Percentiles rank a stretch among this genome's conserved stretches.
Evolutionary conservation across 306 rosid species (phyloP).

Genomic region (Pyrus bretschneideri): DNA sequence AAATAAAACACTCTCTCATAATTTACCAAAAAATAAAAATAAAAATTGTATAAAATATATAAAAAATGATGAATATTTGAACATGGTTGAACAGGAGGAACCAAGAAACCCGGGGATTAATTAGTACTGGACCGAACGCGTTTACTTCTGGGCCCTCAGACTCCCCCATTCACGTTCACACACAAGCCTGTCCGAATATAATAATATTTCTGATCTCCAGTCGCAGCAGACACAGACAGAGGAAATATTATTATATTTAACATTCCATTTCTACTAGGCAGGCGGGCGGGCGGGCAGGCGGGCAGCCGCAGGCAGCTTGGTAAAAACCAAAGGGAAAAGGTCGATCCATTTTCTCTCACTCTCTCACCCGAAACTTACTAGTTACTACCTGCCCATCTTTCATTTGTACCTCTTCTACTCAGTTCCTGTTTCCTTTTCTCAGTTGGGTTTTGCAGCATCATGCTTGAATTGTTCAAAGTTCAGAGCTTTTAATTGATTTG

Average conservation of each 20-base stretch:
- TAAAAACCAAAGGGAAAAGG: constrained; percentile 21
- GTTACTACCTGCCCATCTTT: constrained; percentile 1
- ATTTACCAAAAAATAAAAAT: too few relatives aligned
- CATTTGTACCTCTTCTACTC: neutral
- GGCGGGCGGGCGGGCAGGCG: neutral
- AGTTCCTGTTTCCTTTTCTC: neutral
- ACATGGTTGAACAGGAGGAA: neutral
- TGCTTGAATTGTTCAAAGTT: constrained; percentile 20
- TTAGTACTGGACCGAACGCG: constrained; percentile 23
- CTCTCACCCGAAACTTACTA: neutral
- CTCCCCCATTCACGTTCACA: neutral
- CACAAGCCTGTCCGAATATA: neutral
- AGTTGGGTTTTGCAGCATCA: constrained; percentile 14
- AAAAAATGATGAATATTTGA: neutral
- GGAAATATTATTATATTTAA: neutral
- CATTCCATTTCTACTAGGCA: constrained; percentile 5
- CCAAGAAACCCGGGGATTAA: constrained; percentile 11
- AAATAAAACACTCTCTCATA: too few relatives aligned
- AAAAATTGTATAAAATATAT: too few relatives aligned
- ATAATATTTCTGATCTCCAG: neutral
- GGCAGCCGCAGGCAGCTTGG: constrained; percentile 5
- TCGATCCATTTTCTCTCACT: neutral
- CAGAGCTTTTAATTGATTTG: constrained; percentile 3
- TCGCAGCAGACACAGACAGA: neutral
- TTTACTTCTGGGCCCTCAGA: neutral